Evolutionary conservation across 176 grass and related monocot genomes (phyloP).

Genomic region (Rhynchospora tenuis): DNA sequence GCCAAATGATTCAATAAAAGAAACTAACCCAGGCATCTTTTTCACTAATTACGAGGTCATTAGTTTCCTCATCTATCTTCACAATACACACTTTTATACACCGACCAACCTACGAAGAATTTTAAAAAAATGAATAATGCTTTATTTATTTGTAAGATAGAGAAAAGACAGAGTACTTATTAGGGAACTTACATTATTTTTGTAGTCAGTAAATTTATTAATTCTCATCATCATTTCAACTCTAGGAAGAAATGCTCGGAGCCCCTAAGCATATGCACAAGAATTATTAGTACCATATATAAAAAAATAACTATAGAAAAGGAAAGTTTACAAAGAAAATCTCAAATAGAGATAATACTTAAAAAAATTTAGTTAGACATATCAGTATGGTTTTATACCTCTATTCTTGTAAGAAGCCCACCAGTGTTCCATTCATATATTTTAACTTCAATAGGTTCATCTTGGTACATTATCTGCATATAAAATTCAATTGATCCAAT

Average conservation of each 20-base stretch:
- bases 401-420: conserved; percentile 79
- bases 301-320: neutral
- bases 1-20: conserved; percentile 13
- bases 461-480: conserved; percentile 73
- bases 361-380: conserved; percentile 8
- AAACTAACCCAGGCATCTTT: conserved; percentile 75
- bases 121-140: conserved; percentile 13
- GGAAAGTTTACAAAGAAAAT: neutral
- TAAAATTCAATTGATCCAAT: neutral
- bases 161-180: neutral
- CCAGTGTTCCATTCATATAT: conserved; percentile 84
- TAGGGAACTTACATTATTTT: conserved; percentile 62
- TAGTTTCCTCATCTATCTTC: conserved; percentile 63
- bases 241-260: conserved; percentile 91
- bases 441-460: conserved; percentile 75
- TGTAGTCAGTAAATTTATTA: conserved; percentile 69
- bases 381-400: conserved; percentile 35
- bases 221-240: conserved; percentile 65
- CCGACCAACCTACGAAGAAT: conserved; percentile 45
- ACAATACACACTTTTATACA: conserved; percentile 53
- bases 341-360: neutral
- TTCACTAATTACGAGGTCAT: conserved; percentile 88
- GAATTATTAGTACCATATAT: neutral
- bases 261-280: conserved; percentile 35
- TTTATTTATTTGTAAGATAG: neutral